Percentiles rank a stretch among this genome's conserved stretches.
Evolutionary conservation across 495 filamentous ascomycete genomes (phyloP).

Genomic region (Talaromyces nanjingensis): DNA sequence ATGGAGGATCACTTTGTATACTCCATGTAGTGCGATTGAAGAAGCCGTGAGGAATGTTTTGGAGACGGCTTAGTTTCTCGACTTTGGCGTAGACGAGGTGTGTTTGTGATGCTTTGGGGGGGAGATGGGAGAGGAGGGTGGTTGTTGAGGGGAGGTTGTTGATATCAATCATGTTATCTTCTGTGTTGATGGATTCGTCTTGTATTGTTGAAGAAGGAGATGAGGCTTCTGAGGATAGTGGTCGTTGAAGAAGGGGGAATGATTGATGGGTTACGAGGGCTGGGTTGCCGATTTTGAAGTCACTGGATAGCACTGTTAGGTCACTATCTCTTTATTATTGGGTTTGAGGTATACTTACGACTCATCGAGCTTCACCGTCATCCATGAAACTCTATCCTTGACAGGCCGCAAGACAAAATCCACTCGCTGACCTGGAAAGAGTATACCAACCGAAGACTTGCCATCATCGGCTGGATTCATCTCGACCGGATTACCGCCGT

Average conservation of each 20-base stretch:
- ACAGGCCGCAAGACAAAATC: constrained; percentile 30
- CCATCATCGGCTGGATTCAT: constrained; percentile 9
- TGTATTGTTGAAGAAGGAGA: neutral
- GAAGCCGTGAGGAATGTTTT: constrained; percentile 37
- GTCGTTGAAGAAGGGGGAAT: constrained; percentile 23
- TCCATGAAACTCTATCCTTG: constrained; percentile 12
- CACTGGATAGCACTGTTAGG: constrained; percentile 11
- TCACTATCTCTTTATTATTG: neutral
- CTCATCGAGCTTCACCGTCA: constrained; percentile 36
- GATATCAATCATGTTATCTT: constrained; percentile 16
- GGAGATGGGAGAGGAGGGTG: constrained; percentile 17
- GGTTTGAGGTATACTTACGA: constrained; percentile 22
- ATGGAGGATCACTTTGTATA: constrained; percentile 24
- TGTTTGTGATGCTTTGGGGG: constrained; percentile 27
- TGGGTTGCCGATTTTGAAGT: constrained; percentile 41
- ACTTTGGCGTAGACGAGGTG: constrained; percentile 45
- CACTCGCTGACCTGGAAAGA: constrained; percentile 46
- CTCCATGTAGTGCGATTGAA: constrained; percentile 44
- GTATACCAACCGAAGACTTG: constrained; percentile 29
- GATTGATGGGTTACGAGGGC: constrained; percentile 34
- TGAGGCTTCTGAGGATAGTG: neutral
- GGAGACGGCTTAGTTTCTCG: constrained; percentile 29
- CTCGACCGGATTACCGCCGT: constrained; percentile 32
- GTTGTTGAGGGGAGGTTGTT: constrained; percentile 18
- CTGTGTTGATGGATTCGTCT: neutral